These are phyloP conservation scores for Globisporangium paroecandrum DNA, from an alignment of 352 stramenopile species.

Conservation along the genomic window DNA sequence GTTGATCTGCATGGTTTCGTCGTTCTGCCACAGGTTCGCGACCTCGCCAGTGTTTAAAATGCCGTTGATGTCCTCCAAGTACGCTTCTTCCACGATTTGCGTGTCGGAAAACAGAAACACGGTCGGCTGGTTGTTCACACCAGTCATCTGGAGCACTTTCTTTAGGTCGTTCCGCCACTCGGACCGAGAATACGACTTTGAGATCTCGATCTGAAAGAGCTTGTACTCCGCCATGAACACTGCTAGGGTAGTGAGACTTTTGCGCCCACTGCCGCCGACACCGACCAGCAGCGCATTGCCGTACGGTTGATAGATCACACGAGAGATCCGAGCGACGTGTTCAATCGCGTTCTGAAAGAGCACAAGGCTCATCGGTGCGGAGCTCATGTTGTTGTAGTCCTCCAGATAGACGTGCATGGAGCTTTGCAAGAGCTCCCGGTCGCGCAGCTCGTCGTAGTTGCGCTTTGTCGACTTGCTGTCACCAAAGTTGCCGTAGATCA, in stretches of 20 bases:
- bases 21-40: slow-evolving; percentile 88
- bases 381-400: slow-evolving; percentile 95
- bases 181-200: slow-evolving; percentile 89
- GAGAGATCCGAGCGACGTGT: slow-evolving; percentile 91
- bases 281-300: slow-evolving; percentile 93
- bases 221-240: slow-evolving; percentile 95
- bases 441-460: slow-evolving; percentile 87
- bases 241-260: slow-evolving; percentile 90
- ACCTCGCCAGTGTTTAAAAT: slow-evolving; percentile 93
- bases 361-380: slow-evolving; percentile 92
- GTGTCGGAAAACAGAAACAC: slow-evolving; percentile 94
- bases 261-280: slow-evolving; percentile 90
- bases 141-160: slow-evolving; percentile 75
- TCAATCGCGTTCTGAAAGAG: slow-evolving; percentile 95
- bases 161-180: slow-evolving; percentile 95
- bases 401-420: slow-evolving; percentile 92
- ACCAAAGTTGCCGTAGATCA: slow-evolving; percentile 91
- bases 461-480: slow-evolving; percentile 61
- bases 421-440: slow-evolving; percentile 72
- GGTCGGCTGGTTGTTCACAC: slow-evolving; percentile 80
- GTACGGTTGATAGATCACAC: slow-evolving; percentile 91
- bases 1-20: slow-evolving; percentile 85
- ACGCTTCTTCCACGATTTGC: slow-evolving; percentile 91
- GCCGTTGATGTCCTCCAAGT: slow-evolving; percentile 92
- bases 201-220: slow-evolving; percentile 96